Percentiles rank a stretch among this genome's conserved stretches.
phyloP scores from a whole-genome alignment of 179 eudicot species.

The Heliamphora ciliata region DNA sequence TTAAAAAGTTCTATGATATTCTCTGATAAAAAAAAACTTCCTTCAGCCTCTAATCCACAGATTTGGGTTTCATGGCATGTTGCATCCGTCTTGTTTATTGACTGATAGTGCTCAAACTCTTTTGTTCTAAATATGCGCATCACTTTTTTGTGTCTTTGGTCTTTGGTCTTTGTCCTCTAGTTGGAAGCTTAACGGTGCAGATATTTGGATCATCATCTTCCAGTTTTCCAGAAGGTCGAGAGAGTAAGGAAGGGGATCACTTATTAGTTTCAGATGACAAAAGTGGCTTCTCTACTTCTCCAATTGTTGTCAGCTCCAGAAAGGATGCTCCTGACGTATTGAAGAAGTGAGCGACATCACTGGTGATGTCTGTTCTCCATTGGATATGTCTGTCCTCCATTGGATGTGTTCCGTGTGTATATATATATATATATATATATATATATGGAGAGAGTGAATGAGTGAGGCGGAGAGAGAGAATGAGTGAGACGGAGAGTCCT shows the following conservation, averaged over 20 bases:
- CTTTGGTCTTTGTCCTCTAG: slow-evolving; percentile 21
- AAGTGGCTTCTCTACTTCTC: slow-evolving; percentile 25
- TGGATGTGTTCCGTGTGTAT: no score
- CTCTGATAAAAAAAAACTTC: neutral
- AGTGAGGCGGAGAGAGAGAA: neutral
- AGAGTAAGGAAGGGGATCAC: slow-evolving; percentile 10
- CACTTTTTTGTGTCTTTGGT: neutral
- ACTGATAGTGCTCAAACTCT: neutral
- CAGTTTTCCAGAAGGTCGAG: slow-evolving; percentile 17
- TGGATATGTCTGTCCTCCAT: neutral
- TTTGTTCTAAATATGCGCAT: neutral
- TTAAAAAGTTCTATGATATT: neutral
- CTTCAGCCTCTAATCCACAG: neutral
- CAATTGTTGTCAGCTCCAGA: slow-evolving; percentile 28
- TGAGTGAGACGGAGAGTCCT: neutral
- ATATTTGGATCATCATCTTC: slow-evolving; percentile 43
- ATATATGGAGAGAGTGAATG: neutral
- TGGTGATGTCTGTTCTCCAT: neutral
- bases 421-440: no score
- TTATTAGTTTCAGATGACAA: slow-evolving; percentile 22
- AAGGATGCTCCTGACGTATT: slow-evolving; percentile 25
- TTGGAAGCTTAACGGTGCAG: slow-evolving; percentile 59
- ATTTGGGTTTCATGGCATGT: neutral
- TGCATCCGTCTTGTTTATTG: neutral
- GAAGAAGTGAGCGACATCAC: slow-evolving; percentile 18